These are phyloP conservation scores for Chrysopogon serrulatus DNA, from an alignment of 176 grass and related monocot genomes.

Conservation along the genomic window DNA sequence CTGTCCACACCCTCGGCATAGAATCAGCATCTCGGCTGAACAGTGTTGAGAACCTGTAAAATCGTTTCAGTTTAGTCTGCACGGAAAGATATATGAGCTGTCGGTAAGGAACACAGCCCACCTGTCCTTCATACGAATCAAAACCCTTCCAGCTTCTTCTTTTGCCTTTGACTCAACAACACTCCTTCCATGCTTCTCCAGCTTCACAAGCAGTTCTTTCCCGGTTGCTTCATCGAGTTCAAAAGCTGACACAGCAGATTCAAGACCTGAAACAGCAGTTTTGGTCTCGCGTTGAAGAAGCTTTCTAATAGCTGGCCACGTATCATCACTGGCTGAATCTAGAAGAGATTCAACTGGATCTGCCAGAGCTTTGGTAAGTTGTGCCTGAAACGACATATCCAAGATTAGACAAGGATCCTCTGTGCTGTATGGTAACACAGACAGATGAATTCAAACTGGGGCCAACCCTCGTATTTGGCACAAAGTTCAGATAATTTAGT, in stretches of 20 bases:
- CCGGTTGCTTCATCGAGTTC: slow-evolving; percentile 64
- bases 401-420: neutral
- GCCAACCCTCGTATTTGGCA: slow-evolving; percentile 83
- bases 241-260: slow-evolving; percentile 66
- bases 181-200: slow-evolving; percentile 67
- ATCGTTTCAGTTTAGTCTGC: slow-evolving; percentile 7
- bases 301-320: slow-evolving; percentile 91
- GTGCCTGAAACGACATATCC: slow-evolving; percentile 55
- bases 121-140: slow-evolving; percentile 98
- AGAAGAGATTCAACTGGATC: slow-evolving; percentile 90
- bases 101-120: slow-evolving; percentile 6
- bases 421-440: neutral
- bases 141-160: slow-evolving; percentile 77
- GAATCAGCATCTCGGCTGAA: slow-evolving; percentile 93
- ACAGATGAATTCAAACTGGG: slow-evolving; percentile 8
- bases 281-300: slow-evolving; percentile 82
- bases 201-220: slow-evolving; percentile 63
- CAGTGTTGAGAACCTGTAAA: slow-evolving; percentile 76
- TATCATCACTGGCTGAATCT: slow-evolving; percentile 76
- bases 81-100: slow-evolving; percentile 1
- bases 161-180: slow-evolving; percentile 91
- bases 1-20: slow-evolving; percentile 97
- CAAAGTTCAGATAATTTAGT: slow-evolving; percentile 78
- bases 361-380: slow-evolving; percentile 64
- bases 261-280: slow-evolving; percentile 57